phyloP scores from a whole-genome alignment of 1,284 basidiomycete genomes.

The Lentinus polychrous region DNA sequence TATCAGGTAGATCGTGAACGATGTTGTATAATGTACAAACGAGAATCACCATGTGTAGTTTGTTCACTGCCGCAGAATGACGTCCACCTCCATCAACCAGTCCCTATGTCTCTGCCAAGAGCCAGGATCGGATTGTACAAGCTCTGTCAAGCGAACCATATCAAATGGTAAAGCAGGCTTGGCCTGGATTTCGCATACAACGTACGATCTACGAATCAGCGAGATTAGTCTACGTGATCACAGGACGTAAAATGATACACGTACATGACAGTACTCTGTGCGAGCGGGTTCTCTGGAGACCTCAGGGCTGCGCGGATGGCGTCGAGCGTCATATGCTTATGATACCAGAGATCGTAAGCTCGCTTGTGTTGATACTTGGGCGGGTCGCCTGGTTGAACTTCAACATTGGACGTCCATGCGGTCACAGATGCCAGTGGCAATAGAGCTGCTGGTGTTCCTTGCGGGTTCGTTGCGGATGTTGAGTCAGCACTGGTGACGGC shows the following conservation, averaged over 20 bases:
- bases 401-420: background rate
- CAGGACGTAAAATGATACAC: constrained; percentile 16
- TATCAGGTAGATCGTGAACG: too few relatives aligned
- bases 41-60: too few relatives aligned
- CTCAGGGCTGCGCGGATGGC: constrained; percentile 42
- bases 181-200: constrained; percentile 36
- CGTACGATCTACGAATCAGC: constrained; percentile 32
- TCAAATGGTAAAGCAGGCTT: constrained; percentile 33
- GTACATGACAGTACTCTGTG: constrained; percentile 51
- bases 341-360: constrained; percentile 54
- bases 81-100: constrained; percentile 26
- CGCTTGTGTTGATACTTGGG: constrained; percentile 37
- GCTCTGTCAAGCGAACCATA: constrained; percentile 27
- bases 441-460: too few relatives aligned
- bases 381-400: background rate
- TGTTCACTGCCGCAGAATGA: too few relatives aligned
- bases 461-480: background rate
- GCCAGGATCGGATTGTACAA: constrained; percentile 33
- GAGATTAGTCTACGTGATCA: constrained; percentile 2
- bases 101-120: constrained; percentile 35
- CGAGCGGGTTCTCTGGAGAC: constrained; percentile 37
- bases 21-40: too few relatives aligned
- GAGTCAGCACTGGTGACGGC: background rate
- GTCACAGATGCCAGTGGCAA: background rate
- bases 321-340: constrained; percentile 33